A percentile compares a stretch with the other conserved stretches of the same genome.
Conservation (phyloP, 2,329 filamentous ascomycete species). For the Chaetoscypha palmicola region DNA sequence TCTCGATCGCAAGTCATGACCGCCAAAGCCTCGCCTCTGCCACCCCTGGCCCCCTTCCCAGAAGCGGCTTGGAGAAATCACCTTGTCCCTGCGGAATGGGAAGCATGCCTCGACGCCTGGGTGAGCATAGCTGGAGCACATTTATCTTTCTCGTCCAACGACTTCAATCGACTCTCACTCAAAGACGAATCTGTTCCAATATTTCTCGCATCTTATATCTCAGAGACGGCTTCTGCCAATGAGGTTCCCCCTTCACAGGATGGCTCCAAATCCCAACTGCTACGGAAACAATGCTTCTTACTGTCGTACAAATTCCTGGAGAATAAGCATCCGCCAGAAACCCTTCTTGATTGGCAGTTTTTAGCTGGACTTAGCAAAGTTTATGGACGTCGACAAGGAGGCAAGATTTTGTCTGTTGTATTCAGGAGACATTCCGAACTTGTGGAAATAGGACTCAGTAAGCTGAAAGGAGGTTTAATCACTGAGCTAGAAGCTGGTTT, state of each 20-base stretch:
- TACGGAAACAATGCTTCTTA: constrained; percentile 60
- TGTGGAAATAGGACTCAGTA: constrained; percentile 49
- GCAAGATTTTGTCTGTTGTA: constrained; percentile 42
- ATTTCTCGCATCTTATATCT: constrained; percentile 64
- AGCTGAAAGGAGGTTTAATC: constrained; percentile 55
- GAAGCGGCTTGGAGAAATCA: constrained; percentile 57
- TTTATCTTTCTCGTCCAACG: constrained; percentile 48
- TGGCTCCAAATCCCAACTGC: constrained; percentile 34
- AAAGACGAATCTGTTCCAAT: constrained; percentile 50
- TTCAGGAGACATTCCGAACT: constrained; percentile 44
- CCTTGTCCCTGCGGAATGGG: constrained; percentile 67
- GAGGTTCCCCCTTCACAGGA: constrained; percentile 6
- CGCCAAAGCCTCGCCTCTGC: constrained; percentile 39
- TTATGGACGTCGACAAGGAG: constrained; percentile 57
- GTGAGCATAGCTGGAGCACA: constrained; percentile 58
- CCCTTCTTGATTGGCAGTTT: constrained; percentile 57
- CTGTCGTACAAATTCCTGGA: constrained; percentile 53
- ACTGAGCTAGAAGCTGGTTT: constrained; percentile 55
- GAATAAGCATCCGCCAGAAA: constrained; percentile 35
- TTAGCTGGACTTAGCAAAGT: constrained; percentile 60
- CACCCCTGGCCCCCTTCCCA: constrained; percentile 73
- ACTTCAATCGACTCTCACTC: constrained; percentile 45
- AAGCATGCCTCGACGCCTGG: constrained; percentile 71
- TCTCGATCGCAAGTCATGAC: constrained; percentile 30
- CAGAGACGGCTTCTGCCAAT: constrained; percentile 41